phyloP scores from a whole-genome alignment of 306 rosid genomes.

The Cercis canadensis region DNA sequence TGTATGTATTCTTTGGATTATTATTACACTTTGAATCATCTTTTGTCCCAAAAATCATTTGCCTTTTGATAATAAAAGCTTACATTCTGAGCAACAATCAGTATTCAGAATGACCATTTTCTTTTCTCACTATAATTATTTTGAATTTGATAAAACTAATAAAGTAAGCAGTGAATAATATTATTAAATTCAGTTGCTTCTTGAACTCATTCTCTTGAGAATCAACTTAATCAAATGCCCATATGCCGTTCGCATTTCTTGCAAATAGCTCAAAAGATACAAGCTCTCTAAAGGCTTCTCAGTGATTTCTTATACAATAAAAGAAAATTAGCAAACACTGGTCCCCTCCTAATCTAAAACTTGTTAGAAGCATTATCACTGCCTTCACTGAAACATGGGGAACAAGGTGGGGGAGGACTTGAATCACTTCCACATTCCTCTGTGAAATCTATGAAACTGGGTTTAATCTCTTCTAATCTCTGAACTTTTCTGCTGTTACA shows the following conservation, averaged over 20 bases:
- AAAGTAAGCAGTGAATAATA: not conserved
- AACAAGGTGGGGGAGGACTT: constrained; percentile 40
- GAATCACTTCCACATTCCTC: constrained; percentile 6
- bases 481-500: constrained; percentile 1
- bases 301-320: constrained; percentile 13
- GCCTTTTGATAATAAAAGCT: constrained; percentile 33
- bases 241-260: not conserved
- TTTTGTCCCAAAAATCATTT: constrained; percentile 39
- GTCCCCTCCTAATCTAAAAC: constrained; percentile 40
- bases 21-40: constrained; percentile 33
- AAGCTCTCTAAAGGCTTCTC: constrained; percentile 13
- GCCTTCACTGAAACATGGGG: constrained; percentile 46
- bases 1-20: constrained; percentile 32
- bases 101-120: not conserved
- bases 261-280: constrained; percentile 13
- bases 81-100: constrained; percentile 38
- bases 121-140: constrained; percentile 6
- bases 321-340: constrained; percentile 15
- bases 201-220: constrained; percentile 19
- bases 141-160: constrained; percentile 27
- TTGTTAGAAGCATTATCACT: constrained; percentile 34
- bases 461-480: constrained; percentile 5
- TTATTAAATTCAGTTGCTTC: constrained; percentile 27
- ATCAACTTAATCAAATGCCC: constrained; percentile 6
- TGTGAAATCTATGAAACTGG: constrained; percentile 35